phyloP scores from a whole-genome alignment of 768 basidiomycete species.

The Rhizopogon rudus region DNA sequence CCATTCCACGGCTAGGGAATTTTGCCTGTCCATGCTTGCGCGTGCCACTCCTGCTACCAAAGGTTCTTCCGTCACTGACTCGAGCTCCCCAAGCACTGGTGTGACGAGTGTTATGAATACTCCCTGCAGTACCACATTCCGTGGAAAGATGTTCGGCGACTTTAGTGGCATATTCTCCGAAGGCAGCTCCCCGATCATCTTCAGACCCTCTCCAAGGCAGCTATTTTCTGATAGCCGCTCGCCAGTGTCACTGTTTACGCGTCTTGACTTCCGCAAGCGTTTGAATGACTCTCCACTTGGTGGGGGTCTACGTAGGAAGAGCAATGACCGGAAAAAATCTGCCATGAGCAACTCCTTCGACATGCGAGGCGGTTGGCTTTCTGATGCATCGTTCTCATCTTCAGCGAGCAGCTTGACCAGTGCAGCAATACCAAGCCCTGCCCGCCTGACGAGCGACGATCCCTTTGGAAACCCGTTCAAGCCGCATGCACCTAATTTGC shows the following conservation, averaged over 20 bases:
- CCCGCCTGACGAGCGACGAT: constrained; percentile 31
- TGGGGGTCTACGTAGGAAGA: constrained; percentile 23
- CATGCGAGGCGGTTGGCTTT: constrained; percentile 23
- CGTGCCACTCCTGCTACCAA: constrained; percentile 48
- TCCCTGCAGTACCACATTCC: constrained; percentile 21
- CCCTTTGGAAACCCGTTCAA: constrained; percentile 46
- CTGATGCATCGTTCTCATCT: constrained; percentile 26
- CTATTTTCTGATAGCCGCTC: constrained; percentile 32
- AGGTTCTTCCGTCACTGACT: constrained; percentile 16
- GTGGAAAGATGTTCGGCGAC: constrained; percentile 22
- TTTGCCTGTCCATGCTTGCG: constrained; percentile 62
- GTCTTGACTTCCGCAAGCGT: constrained; percentile 28
- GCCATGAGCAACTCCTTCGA: constrained; percentile 22
- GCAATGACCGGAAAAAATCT: constrained; percentile 22
- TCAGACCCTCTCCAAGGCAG: constrained; percentile 37
- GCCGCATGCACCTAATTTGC: constrained; percentile 16
- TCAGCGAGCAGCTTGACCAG: constrained; percentile 12
- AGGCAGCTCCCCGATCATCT: constrained; percentile 33
- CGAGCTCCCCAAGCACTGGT: constrained; percentile 26
- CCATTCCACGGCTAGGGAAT: constrained; percentile 57
- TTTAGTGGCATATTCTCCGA: constrained; percentile 9
- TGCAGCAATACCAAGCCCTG: constrained; percentile 15
- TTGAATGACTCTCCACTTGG: constrained; percentile 47
- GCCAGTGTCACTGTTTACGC: constrained; percentile 26
- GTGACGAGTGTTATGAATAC: constrained; percentile 26